Evolutionary conservation across 441 rosid species (phyloP).

Genomic region (Pelargonium myrrhifolium): DNA sequence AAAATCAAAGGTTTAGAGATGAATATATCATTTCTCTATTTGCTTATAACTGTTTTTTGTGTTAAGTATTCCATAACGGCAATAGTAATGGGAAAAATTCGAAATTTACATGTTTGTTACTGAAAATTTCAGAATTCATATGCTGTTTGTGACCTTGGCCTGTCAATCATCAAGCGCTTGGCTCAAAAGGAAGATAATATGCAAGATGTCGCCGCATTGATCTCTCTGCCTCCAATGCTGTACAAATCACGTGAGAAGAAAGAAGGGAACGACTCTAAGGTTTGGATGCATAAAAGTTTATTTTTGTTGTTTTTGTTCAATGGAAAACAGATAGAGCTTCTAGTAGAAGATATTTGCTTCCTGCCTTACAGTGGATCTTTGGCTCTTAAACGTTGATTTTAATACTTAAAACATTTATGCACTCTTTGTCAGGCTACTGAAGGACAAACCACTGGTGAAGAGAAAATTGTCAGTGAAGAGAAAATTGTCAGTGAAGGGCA

Average conservation of each 20-base stretch:
- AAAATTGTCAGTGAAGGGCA: not conserved
- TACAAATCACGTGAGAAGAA: conserved; percentile 59
- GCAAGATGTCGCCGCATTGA: conserved; percentile 32
- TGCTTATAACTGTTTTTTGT: not conserved
- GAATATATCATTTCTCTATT: conserved; percentile 9
- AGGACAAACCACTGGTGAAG: conserved; percentile 3
- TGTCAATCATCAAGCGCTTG: conserved; percentile 56
- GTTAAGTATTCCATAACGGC: not conserved
- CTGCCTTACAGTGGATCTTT: not conserved
- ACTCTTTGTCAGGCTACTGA: not conserved
- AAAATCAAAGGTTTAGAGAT: conserved; percentile 64
- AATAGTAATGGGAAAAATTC: not conserved
- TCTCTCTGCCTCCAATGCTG: conserved; percentile 56
- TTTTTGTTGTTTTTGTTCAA: not conserved
- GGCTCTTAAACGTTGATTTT: not conserved
- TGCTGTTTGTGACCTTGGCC: conserved; percentile 89
- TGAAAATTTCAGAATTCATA: conserved; percentile 64
- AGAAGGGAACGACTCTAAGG: conserved; percentile 57
- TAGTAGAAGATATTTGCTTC: not conserved
- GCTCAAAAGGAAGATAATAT: conserved; percentile 43
- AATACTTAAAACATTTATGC: not conserved
- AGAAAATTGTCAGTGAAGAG: not conserved
- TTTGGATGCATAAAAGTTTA: conserved; percentile 6
- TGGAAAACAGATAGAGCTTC: too few relatives aligned
- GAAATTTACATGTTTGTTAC: conserved; percentile 21